Evolutionary conservation across 495 filamentous ascomycete genomes (phyloP).

Genomic region (Staphylotrichum longicolle): DNA sequence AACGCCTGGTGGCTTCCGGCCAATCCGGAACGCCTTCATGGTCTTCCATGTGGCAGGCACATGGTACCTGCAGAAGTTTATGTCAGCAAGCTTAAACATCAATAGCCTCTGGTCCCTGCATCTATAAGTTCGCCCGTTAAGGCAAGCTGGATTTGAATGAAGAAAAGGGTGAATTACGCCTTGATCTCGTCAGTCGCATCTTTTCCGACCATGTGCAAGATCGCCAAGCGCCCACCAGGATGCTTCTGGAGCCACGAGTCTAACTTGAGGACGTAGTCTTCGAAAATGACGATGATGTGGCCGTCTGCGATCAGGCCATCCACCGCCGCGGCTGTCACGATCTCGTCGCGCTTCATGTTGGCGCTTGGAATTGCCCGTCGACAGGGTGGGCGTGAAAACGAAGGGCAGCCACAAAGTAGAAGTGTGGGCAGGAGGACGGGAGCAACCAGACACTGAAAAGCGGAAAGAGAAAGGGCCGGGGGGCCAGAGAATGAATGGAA

Average conservation of each 20-base stretch:
- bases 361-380: not conserved
- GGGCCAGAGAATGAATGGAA: too few species aligned
- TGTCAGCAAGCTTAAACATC: conserved; percentile 24
- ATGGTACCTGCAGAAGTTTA: conserved; percentile 60
- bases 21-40: conserved; percentile 77
- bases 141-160: too few species aligned
- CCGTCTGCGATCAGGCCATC: conserved; percentile 87
- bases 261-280: conserved; percentile 75
- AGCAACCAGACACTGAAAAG: too few species aligned
- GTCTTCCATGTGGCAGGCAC: conserved; percentile 61
- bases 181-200: conserved; percentile 97
- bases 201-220: conserved; percentile 90
- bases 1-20: conserved; percentile 69
- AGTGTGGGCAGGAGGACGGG: too few species aligned
- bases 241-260: conserved; percentile 88
- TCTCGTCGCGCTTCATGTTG: conserved; percentile 5
- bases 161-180: conserved; percentile 58
- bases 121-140: too few species aligned
- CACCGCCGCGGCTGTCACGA: conserved; percentile 35
- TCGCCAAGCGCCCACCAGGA: conserved; percentile 90
- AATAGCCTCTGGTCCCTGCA: too few species aligned
- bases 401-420: too few species aligned
- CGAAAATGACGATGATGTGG: conserved; percentile 72
- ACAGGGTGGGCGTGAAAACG: too few species aligned
- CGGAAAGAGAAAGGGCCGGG: too few species aligned